Evolutionary conservation across 176 grass and related monocot genomes (phyloP), one percentile per base, ranked within the genome.

Genomic region (Calamus simplicifolius): DNA sequence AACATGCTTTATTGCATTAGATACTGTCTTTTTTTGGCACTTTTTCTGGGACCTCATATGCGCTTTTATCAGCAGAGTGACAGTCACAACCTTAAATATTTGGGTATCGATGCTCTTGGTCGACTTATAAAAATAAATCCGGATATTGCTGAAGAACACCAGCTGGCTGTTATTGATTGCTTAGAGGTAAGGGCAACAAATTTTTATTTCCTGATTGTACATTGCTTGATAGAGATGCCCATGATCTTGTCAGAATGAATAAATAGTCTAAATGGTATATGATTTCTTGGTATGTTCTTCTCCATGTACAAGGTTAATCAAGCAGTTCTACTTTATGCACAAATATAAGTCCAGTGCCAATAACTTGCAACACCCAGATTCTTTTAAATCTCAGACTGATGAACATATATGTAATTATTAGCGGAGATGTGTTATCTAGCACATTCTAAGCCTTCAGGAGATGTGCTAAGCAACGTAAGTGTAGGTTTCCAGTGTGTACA

Each of bases 1-100:
- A 43, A 43, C 8, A 43, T 43, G 8, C 35, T 43, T 43, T 43
- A 43, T 43, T 43, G 35, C 10, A 43, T 43, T 12, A 12, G 4
- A 10, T 56, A 72, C 19, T 49, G 16, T 29, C 21, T 5, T 0
- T 50, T 4, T 72, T 27, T 61, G 29, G 4, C 35, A 43, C 35
- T 43, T 43, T 38, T 43, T 43, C 8, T 43, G 0, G 10, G 12
- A 43, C 8, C 35, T 43, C 8, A 43, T 35, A 35, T 43, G 8
- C 35, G 12, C 68, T 68, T 48, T 68, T 53, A 25, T 55, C 74
- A 65, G 26, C 79, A 99, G 94, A 99, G 94, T 72, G 94, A 93
- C 48, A 99, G 88, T 66, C 88, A 99, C 70, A 99, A 99, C 81
- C 89, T 99, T 63, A 99, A 99, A 70, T 99, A 99, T 58, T 86